Base-by-base conservation (phyloP, 169 alveolate species). In the Plasmodium vinckei region DNA sequence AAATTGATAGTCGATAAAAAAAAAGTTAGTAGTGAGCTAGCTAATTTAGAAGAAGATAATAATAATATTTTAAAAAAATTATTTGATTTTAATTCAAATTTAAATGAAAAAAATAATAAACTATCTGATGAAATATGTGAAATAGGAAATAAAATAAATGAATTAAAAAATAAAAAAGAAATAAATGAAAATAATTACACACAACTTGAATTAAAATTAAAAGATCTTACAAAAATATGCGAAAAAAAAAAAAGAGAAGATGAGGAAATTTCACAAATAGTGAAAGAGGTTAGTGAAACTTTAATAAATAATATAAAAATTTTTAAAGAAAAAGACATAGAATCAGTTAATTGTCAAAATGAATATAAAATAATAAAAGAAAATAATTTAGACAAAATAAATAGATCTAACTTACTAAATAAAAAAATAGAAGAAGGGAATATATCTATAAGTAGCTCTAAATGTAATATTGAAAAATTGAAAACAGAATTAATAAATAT, bases 281-380 rank as follows among this genome's bases (percentile, higher is more conserved):
- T 86, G 17, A 86, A 86, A 82, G 59, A 71, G 4, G 21, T 27
- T 39, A 69, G 77, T 57, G 61, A 79, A 57, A 60, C 15, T 6
- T 12, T 61, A 61, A 75, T 84, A n/a, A 33, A 5, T 13, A 51
- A 77, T 27, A 77, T 54, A 79, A 72, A 49, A 9, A 63, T 17
- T 64, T 53, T 71, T 19, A 89, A 68, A 57, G 79, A 89, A 25
- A 79, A 42, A 1, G 79, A 89, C n/a, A 70, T 61, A 33, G 92
- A 89, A 33, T 82, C 23, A 51, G 15, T 49, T 47, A 15, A 13
- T 9, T 33, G 39, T 12, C 56, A 60, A 17, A 88, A 89, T 42
- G 61, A 72, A 33, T 73, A 46, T 25, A 70, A 17, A n/a, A 17
- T 5, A n/a, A 27, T 61, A 19, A 79, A 71, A 46, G 72, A 42